Evolutionary conservation across 495 filamentous ascomycete species (phyloP), one percentile per base, ranked within the genome.

Genomic region (Podospora anserina): DNA sequence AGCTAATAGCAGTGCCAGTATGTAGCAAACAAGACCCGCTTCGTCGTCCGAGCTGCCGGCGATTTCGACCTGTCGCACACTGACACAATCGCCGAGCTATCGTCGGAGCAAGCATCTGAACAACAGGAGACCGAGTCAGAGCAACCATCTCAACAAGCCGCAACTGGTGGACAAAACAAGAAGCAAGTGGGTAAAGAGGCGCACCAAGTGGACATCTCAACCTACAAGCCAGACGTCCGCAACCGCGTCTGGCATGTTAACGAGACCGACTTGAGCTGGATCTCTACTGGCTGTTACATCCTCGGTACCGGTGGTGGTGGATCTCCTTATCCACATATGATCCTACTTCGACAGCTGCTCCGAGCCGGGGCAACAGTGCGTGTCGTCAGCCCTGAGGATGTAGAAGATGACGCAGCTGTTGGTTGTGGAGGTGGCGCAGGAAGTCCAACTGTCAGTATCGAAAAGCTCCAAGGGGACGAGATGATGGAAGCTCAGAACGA

Each of bases 291-390:
- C 1, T 86, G 86, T 70, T 86, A 87, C 67, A 83, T 90, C 65
- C 83, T 90, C 16, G 88, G 87, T 5, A 86, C 84, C 0, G 88
- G 86, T 7, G 87, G 87, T 0, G 87, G 88, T 15, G 84, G 84
- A 4, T 82, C 78, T 11, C 84, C 84, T 11, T 84, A 84, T 61
- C 71, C 80, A 5, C 73, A 78, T 19, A 80, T 79, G 75, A 74
- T 83, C 18, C 77, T 73, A 11, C 77, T 85, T 13, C 76, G 81
- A 0, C 74, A 81, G n/a, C 80, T 84, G 49, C 74, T 86, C 0
- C 80, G 81, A 5, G 71, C 75, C 19, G 84, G 84, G 15, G 81
- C 78, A 39, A 73, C 79, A 0, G 79, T 86, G 26, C 78, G 80
- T 11, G 81, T 86, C 4, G 78, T 86, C 16, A 81, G 72, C 66